phyloP scores from a whole-genome alignment of 805 yeast genomes.

The Nakazawaea ernobii region DNA sequence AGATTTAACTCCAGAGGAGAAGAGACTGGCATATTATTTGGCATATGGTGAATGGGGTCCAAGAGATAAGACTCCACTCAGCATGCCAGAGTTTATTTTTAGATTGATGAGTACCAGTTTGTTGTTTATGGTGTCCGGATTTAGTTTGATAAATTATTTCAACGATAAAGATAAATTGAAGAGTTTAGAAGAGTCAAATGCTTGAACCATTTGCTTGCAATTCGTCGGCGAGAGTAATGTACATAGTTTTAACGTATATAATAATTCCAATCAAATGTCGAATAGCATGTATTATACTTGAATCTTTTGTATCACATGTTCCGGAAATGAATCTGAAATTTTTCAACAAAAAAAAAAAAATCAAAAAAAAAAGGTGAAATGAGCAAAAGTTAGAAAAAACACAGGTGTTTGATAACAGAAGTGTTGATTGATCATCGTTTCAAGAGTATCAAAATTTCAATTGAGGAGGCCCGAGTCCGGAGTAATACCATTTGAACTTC shows the following conservation, averaged over 20 bases:
- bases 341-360: background rate
- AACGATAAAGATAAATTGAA: slow-evolving; percentile 19
- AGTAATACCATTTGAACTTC: too few species aligned
- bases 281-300: background rate
- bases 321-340: background rate
- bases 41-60: slow-evolving; percentile 65
- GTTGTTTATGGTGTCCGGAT: slow-evolving; percentile 28
- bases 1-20: slow-evolving; percentile 42
- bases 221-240: too few species aligned
- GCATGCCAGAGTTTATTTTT: slow-evolving; percentile 26
- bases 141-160: slow-evolving; percentile 26
- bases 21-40: slow-evolving; percentile 52
- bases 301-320: background rate
- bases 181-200: background rate
- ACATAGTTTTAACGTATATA: too few species aligned
- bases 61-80: slow-evolving; percentile 29
- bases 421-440: background rate
- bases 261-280: background rate
- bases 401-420: background rate
- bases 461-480: too few species aligned
- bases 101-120: slow-evolving; percentile 25
- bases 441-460: too few species aligned
- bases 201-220: background rate
- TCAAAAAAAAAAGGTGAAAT: background rate
- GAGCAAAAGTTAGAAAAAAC: background rate